Evolutionary conservation across 169 alveolate species (phyloP), one percentile per base, ranked within the genome.

Genomic region (Cryptosporidium andersoni): DNA sequence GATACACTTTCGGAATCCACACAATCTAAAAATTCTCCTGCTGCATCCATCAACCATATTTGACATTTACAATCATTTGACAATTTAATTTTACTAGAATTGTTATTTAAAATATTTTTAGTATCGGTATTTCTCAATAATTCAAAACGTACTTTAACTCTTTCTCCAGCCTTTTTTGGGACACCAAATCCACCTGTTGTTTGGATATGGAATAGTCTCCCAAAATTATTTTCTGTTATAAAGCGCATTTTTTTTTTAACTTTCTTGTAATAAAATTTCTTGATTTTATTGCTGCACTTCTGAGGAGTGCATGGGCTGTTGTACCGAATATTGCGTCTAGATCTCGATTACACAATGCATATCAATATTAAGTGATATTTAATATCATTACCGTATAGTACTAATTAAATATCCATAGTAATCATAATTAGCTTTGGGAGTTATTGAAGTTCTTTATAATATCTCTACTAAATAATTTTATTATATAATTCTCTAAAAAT

Each of bases 21-120:
- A 42, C 66, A 55, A 64, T 74, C 85, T 43, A 74, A 58, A 58
- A 74, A 74, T 62, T 74, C 85, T 2, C 85, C 85, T 4, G 60
- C n/a, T 3, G 64, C 51, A 60, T 74, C 85, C 85, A 74, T 74
- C 63, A 74, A 14, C 85, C 85, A 74, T 45, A 74, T 51, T 25
- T 60, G 55, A 34, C 85, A 74, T 11, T 58, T 74, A 48, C 55
- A 12, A 60, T 74, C 85, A 0, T n/a, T 68, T 12, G 85, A 68
- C 1, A 58, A 51, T 52, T 74, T 74, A 66, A 66, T 58, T 7
- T 11, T 12, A 45, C 48, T 47, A 14, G 2, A 64, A 9, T 40
- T 64, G 34, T 43, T 11, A 74, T 60, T 1, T 4, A 48, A 25
- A 0, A 6, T 4, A 36, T n/a, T 42, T 37, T 55, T 65, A 62